A percentile compares a stretch with the other conserved stretches of the same genome.
phyloP scores from a whole-genome alignment of 2,329 filamentous ascomycete genomes.

The Dendrostoma leiphaemia region DNA sequence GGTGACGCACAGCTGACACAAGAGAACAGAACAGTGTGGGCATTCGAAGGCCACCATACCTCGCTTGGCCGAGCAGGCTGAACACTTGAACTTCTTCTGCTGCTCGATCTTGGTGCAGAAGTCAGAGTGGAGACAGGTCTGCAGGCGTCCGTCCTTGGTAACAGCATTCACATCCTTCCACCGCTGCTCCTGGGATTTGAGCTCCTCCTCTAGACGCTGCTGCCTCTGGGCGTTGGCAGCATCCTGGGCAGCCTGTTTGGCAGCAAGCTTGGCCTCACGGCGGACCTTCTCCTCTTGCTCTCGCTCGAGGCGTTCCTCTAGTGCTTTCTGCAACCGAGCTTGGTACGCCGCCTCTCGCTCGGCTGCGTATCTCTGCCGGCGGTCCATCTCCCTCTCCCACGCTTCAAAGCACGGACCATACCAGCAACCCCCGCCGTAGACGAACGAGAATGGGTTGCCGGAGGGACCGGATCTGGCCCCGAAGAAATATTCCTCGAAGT shows the following conservation, averaged over 20 bases:
- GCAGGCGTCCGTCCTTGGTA: conserved; percentile 20
- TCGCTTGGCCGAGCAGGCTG: conserved; percentile 20
- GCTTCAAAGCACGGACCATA: background rate
- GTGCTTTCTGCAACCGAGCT: background rate
- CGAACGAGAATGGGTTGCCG: background rate
- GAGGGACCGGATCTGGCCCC: no score
- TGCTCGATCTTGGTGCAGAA: conserved; percentile 22
- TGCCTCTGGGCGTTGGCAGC: background rate
- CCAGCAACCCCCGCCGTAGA: background rate
- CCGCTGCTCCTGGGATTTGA: conserved; percentile 19
- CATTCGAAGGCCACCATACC: conserved; percentile 25
- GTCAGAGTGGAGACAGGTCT: conserved; percentile 23
- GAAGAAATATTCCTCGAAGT: background rate
- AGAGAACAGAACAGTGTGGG: conserved; percentile 21
- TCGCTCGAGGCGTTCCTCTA: background rate
- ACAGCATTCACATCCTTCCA: conserved; percentile 18
- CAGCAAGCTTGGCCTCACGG: background rate
- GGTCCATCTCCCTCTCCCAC: background rate
- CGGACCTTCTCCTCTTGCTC: background rate
- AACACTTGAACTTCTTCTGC: conserved; percentile 25
- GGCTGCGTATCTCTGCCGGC: background rate
- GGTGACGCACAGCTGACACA: conserved; percentile 25
- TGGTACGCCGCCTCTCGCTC: background rate
- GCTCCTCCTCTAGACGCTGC: background rate
- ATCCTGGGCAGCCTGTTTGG: background rate